Evolutionary conservation across 1,284 basidiomycete genomes (phyloP).

Genomic region (Abortiporus biennis): DNA sequence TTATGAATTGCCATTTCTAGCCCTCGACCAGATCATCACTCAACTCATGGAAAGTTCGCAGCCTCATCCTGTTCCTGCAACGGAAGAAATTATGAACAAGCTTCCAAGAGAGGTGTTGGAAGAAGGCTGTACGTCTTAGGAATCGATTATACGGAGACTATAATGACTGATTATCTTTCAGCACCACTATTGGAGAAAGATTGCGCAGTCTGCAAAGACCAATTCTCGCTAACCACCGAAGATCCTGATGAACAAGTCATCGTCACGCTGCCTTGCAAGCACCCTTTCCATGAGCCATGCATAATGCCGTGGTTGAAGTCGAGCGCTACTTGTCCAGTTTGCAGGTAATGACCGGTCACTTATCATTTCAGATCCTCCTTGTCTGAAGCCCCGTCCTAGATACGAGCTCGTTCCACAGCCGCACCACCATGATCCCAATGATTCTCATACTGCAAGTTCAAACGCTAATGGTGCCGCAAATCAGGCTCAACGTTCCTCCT

Average conservation of each 20-base stretch:
- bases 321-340: conserved; percentile 82
- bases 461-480: background rate
- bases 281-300: conserved; percentile 77
- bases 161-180: conserved; percentile 17
- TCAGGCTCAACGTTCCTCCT: background rate
- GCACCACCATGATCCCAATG: conserved; percentile 18
- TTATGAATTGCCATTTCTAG: conserved; percentile 28
- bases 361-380: background rate
- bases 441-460: conserved; percentile 11
- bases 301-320: conserved; percentile 80
- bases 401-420: conserved; percentile 51
- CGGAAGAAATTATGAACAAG: conserved; percentile 61
- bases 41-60: conserved; percentile 74
- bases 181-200: conserved; percentile 57
- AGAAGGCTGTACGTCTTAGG: conserved; percentile 45
- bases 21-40: conserved; percentile 71
- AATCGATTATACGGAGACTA: background rate
- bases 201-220: conserved; percentile 77
- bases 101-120: conserved; percentile 58
- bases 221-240: conserved; percentile 59
- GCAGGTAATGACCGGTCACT: conserved; percentile 46
- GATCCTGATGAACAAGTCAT: conserved; percentile 67
- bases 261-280: conserved; percentile 71
- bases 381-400: conserved; percentile 22
- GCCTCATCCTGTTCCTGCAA: conserved; percentile 64